Evolutionary conservation across 2,329 filamentous ascomycete species (phyloP).

Genomic region (Cadophora malorum): DNA sequence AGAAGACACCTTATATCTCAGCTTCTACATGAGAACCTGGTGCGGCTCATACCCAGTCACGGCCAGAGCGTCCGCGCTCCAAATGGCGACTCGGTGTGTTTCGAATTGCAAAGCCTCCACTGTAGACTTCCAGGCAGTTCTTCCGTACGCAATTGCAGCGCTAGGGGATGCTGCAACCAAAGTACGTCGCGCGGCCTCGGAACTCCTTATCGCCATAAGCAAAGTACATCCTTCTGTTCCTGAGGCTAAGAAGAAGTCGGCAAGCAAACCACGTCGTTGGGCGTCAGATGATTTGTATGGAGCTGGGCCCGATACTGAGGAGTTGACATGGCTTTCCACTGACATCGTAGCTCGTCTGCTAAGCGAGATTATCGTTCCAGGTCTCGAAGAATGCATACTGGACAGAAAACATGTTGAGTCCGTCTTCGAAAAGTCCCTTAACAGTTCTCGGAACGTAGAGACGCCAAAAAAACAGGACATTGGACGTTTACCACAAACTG

Average conservation of each 20-base stretch:
- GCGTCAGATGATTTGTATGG: slow-evolving; percentile 71
- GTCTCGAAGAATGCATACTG: slow-evolving; percentile 84
- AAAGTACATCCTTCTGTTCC: slow-evolving; percentile 51
- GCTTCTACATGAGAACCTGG: slow-evolving; percentile 79
- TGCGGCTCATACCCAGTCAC: slow-evolving; percentile 73
- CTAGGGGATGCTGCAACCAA: slow-evolving; percentile 77
- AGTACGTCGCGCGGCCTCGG: slow-evolving; percentile 77
- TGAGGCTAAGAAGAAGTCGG: slow-evolving; percentile 50
- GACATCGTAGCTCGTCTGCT: slow-evolving; percentile 67
- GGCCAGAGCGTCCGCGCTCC: slow-evolving; percentile 72
- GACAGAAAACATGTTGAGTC: slow-evolving; percentile 74
- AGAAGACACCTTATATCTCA: slow-evolving; percentile 71
- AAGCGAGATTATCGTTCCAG: slow-evolving; percentile 71
- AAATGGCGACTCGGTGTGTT: slow-evolving; percentile 64
- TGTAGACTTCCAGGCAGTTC: slow-evolving; percentile 75
- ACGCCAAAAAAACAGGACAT: slow-evolving; percentile 53
- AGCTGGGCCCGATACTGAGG: slow-evolving; percentile 52
- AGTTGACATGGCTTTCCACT: slow-evolving; percentile 62
- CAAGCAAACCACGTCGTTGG: slow-evolving; percentile 55
- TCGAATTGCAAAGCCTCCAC: slow-evolving; percentile 55
- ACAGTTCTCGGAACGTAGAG: slow-evolving; percentile 54
- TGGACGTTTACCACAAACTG: slow-evolving; percentile 58
- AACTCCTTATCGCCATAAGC: slow-evolving; percentile 65
- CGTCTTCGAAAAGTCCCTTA: slow-evolving; percentile 65
- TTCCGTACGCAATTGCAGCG: slow-evolving; percentile 82